Evolutionary conservation across 805 yeast species (phyloP).

Genomic region (Candida insectalens): DNA sequence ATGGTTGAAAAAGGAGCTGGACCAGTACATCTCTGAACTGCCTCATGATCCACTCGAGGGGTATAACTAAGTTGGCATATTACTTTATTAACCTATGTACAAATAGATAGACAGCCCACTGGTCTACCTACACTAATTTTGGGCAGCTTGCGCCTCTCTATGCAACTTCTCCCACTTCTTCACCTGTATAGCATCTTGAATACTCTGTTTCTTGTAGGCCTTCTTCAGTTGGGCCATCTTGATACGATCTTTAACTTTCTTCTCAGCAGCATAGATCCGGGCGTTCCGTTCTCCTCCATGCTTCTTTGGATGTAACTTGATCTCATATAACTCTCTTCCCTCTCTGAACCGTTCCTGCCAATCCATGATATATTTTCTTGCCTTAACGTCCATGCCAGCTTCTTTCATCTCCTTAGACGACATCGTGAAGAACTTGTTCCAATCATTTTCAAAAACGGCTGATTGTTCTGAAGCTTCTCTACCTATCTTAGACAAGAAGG

Average conservation of each 20-base stretch:
- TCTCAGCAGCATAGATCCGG: slow-evolving; percentile 52
- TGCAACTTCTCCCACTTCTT: slow-evolving; percentile 18
- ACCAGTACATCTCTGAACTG: no score
- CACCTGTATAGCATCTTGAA: slow-evolving; percentile 8
- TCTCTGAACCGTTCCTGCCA: slow-evolving; percentile 64
- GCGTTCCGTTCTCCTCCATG: slow-evolving; percentile 85
- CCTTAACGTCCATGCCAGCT: slow-evolving; percentile 64
- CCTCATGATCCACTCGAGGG: no score
- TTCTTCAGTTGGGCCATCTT: slow-evolving; percentile 23
- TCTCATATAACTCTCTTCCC: slow-evolving; percentile 42
- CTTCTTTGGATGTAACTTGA: slow-evolving; percentile 55
- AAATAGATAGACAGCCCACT: not conserved
- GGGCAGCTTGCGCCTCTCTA: no score
- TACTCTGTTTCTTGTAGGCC: slow-evolving; percentile 13
- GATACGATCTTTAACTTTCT: slow-evolving; percentile 44
- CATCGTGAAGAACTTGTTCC: slow-evolving; percentile 58
- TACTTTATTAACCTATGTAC: not conserved
- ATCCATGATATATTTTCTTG: slow-evolving; percentile 62
- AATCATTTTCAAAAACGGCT: slow-evolving; percentile 57
- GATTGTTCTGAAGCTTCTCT: slow-evolving; percentile 58
- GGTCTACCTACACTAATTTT: no score
- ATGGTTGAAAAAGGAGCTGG: slow-evolving; percentile 35
- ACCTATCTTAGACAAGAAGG: slow-evolving; percentile 74
- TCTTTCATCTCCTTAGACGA: slow-evolving; percentile 51
- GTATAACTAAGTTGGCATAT: no score